phyloP scores from a whole-genome alignment of 768 basidiomycete genomes.

The Suillus lakei region DNA sequence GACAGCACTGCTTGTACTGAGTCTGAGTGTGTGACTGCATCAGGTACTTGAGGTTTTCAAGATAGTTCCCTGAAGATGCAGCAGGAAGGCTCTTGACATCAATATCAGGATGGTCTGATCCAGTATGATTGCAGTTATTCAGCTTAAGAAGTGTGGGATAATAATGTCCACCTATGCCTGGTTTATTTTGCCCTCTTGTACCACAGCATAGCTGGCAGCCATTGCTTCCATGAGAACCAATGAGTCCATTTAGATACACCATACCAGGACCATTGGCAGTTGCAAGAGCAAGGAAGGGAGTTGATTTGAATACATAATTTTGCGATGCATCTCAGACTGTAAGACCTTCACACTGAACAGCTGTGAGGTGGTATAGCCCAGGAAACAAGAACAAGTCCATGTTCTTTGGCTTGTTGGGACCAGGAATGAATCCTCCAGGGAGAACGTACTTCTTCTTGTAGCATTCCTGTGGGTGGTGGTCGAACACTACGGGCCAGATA shows the following conservation, averaged over 20 bases:
- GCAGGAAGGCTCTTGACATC: constrained; percentile 17
- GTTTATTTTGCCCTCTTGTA: constrained; percentile 24
- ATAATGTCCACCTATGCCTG: constrained; percentile 15
- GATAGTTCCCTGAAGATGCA: constrained; percentile 10
- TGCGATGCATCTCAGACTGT: constrained; percentile 35
- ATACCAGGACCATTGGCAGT: constrained; percentile 35
- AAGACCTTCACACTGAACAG: constrained; percentile 33
- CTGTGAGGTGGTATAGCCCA: constrained; percentile 30
- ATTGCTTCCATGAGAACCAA: constrained; percentile 34
- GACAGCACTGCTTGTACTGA: constrained; percentile 27
- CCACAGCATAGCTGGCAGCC: constrained; percentile 40
- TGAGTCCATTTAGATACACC: constrained; percentile 33
- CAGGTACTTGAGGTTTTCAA: not conserved
- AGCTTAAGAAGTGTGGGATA: not conserved
- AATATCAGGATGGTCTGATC: constrained; percentile 36
- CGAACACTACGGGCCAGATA: constrained; percentile 34
- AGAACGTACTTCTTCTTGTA: constrained; percentile 37
- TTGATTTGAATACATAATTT: constrained; percentile 18
- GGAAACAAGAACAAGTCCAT: constrained; percentile 33
- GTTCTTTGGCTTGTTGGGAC: constrained; percentile 36
- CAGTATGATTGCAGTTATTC: constrained; percentile 20
- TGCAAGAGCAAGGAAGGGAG: constrained; percentile 16
- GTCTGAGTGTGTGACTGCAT: constrained; percentile 13
- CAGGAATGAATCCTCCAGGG: constrained; percentile 33
- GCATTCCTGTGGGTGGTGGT: constrained; percentile 26